phyloP scores from a whole-genome alignment of 2,329 filamentous ascomycete genomes.

The Diaporthe vaccinii region DNA sequence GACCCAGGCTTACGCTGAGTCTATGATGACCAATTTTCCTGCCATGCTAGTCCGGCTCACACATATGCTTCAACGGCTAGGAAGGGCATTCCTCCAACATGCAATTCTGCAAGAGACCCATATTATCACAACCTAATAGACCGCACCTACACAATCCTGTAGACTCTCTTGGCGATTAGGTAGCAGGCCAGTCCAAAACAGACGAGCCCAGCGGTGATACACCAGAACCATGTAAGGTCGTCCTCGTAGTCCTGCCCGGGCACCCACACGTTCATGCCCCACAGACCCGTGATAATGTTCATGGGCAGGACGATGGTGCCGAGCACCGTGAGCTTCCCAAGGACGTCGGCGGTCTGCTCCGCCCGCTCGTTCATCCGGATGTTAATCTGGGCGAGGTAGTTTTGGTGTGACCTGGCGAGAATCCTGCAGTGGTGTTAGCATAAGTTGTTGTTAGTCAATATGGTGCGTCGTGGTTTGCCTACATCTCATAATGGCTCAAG shows the following conservation, averaged over 20 bases:
- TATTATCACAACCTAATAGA: background rate
- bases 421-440: slow-evolving; percentile 68
- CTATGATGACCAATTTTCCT: background rate
- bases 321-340: slow-evolving; percentile 94
- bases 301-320: slow-evolving; percentile 98
- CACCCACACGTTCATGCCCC: slow-evolving; percentile 99
- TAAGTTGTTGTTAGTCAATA: slow-evolving; percentile 40
- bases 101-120: background rate
- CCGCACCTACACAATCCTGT: slow-evolving; percentile 76
- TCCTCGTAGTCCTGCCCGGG: slow-evolving; percentile 88
- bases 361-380: slow-evolving; percentile 98
- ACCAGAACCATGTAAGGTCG: slow-evolving; percentile 81
- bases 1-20: background rate
- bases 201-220: slow-evolving; percentile 80
- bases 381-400: slow-evolving; percentile 99
- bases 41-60: background rate
- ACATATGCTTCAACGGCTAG: background rate
- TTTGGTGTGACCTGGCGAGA: slow-evolving; percentile 89
- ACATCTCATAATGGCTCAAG: slow-evolving; percentile 96
- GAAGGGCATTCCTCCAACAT: background rate
- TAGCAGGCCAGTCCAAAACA: slow-evolving; percentile 86
- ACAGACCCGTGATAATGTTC: slow-evolving; percentile 98
- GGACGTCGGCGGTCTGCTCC: slow-evolving; percentile 93
- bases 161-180: slow-evolving; percentile 85
- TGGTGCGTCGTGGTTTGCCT: slow-evolving; percentile 50